Evolutionary conservation across 1,284 basidiomycete genomes (phyloP), one percentile per base, ranked within the genome.

Genomic region (Tilletia setariae): DNA sequence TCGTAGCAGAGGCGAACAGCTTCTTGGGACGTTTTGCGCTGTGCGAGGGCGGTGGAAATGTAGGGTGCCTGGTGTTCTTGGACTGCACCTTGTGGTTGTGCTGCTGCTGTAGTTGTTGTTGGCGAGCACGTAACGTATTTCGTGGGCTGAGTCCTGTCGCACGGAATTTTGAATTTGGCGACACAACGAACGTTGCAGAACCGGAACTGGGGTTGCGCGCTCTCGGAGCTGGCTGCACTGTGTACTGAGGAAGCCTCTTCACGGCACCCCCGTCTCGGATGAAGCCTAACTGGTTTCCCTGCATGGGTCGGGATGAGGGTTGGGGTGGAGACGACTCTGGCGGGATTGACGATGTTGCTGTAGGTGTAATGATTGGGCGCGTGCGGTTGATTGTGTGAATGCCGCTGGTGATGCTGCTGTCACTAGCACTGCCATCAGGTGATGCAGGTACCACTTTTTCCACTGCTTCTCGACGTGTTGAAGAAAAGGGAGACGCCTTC

Each of bases 391-490:
- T n/a, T 0, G n/a, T 8, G 28, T 61, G 56, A 35, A 61, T 61
- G 28, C 56, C 56, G 56, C 56, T 61, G 25, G 16, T 61, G 32
- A 61, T 61, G 56, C 56, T 61, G 56, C 56, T 61, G 56, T 61
- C 35, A 30, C 56, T 61, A 0, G 30, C 28, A 16, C 56, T 61
- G 32, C 56, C 35, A 11, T 61, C 56, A 7, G 56, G 56, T 30
- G 56, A 61, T 1, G 21, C 15, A 19, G 56, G 56, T 9, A 11
- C 56, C 3, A 30, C 28, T 13, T 19, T 25, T 0, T 11, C 0
- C 30, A 2, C 28, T 30, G 19, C 21, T 19, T n/a, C 46, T 49
- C 46, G 35, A 40, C 35, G 35, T 40, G 4, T 11, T 40, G 35
- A 40, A 4, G 4, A 11, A 40, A 11, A 40, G 4, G 4, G 35